Evolutionary conservation across 208 protist species (phyloP), one percentile per base, ranked within the genome.

Genomic region (Wallacemonas collosoma): DNA sequence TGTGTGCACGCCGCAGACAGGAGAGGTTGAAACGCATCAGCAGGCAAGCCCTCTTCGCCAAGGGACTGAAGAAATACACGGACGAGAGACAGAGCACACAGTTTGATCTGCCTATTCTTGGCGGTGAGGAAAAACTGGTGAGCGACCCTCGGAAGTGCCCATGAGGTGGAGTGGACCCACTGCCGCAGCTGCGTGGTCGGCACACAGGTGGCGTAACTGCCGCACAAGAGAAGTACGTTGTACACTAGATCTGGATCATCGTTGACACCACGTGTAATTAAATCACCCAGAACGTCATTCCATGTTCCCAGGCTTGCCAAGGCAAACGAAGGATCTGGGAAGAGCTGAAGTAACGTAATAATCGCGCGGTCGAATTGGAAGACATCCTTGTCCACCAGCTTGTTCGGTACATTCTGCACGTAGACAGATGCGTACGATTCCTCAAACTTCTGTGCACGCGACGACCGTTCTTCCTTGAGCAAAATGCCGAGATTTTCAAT

Each of bases 311-410:
- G 72, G 76, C 81, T 86, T 26, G 35, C 56, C 1, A 85, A 48
- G 12, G 81, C 85, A 50, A 83, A 57, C 35, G 68, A 68, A 38
- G 77, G 72, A 67, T 91, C 80, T 1, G 83, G 88, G 44, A 84
- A 76, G 4, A 73, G 44, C 15, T 78, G 64, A 15, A 90, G 61
- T 26, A 90, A 71, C 11, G 73, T 81, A 8, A 88, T 74, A 50
- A 93, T 75, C 35, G 76, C 89, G 36, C 86, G 86, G 73, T 96
- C 89, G 26, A 96, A 69, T 0, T 83, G 86, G 72, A 96, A 95
- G 38, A 96, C 72, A 80, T 96, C 92, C 54, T 93, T 93, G 71
- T 96, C 86, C 12, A 96, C 54, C 1, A 89, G 68, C 8, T 61
- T 72, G 71, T 96, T 96, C 6, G 81, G 75, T 41, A 70, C 60